Conservation (phyloP, 805 yeast species). For the Saturnispora sekii region DNA sequence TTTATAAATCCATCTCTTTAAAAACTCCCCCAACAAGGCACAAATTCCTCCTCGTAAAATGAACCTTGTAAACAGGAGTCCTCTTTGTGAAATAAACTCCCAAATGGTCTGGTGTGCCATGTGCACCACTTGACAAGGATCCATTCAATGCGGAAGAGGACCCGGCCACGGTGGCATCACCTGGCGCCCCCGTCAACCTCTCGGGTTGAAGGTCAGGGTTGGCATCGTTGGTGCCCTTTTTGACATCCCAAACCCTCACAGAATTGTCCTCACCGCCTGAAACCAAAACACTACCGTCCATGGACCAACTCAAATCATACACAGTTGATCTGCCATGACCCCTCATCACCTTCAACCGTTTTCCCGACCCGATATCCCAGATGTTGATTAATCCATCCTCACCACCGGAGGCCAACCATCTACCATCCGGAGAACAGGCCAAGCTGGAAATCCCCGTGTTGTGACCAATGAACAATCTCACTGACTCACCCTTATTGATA, state of each 20-base stretch:
- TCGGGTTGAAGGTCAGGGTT: constrained; percentile 32
- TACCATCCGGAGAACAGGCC: constrained; percentile 93
- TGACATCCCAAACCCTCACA: constrained; percentile 94
- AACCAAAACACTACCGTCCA: constrained; percentile 81
- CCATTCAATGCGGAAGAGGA: background rate
- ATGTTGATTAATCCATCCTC: constrained; percentile 68
- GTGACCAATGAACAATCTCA: constrained; percentile 87
- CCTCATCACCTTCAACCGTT: constrained; percentile 79
- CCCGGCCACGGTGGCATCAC: constrained; percentile 23
- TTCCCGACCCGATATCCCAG: constrained; percentile 93
- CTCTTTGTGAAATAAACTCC: constrained; percentile 89
- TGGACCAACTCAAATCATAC: constrained; percentile 73
- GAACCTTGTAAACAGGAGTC: constrained; percentile 89
- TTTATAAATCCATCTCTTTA: constrained; percentile 27
- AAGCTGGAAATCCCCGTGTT: constrained; percentile 78
- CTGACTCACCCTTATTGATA: constrained; percentile 76
- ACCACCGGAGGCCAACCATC: constrained; percentile 65
- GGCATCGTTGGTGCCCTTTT: constrained; percentile 64
- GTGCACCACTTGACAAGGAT: constrained; percentile 53
- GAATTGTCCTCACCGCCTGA: constrained; percentile 90
- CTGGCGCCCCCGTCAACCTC: constrained; percentile 33
- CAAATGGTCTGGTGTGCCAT: constrained; percentile 57
- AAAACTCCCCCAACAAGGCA: constrained; percentile 93
- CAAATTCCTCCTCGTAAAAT: constrained; percentile 81
- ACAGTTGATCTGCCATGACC: constrained; percentile 90